Conservation (phyloP, 352 stramenopile genomes). For the Pythium rishiriense region DNA sequence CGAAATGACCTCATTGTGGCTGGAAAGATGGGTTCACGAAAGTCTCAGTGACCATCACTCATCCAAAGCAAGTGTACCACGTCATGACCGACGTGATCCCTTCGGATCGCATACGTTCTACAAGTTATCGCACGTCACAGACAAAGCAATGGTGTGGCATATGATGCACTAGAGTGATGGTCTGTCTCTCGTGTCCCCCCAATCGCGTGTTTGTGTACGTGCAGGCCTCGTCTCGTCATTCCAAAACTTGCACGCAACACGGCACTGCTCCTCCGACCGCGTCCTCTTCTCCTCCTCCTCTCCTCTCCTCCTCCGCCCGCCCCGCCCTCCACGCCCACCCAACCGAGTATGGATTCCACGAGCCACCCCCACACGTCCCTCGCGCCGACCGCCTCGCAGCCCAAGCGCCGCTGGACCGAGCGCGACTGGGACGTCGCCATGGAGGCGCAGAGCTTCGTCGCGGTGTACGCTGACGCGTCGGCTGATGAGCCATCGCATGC, state of each 20-base stretch:
- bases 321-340: no score
- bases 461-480: conserved; percentile 38
- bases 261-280: no score
- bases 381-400: background rate
- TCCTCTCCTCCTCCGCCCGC: no score
- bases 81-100: background rate
- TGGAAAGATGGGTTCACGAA: background rate
- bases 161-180: background rate
- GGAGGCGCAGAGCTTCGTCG: conserved; percentile 58
- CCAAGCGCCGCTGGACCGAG: conserved; percentile 67
- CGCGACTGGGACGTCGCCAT: conserved; percentile 64
- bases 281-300: no score
- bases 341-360: no score
- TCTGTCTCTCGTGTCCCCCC: background rate
- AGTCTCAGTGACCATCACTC: background rate
- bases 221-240: conserved; percentile 2
- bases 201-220: background rate
- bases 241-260: background rate
- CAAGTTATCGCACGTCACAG: background rate
- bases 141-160: no score
- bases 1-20: background rate
- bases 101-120: background rate
- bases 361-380: no score
- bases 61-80: background rate
- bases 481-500: background rate